These are phyloP conservation scores for Candida sp. DNA, from an alignment of 1,139 yeast species.

Conservation along the genomic window DNA sequence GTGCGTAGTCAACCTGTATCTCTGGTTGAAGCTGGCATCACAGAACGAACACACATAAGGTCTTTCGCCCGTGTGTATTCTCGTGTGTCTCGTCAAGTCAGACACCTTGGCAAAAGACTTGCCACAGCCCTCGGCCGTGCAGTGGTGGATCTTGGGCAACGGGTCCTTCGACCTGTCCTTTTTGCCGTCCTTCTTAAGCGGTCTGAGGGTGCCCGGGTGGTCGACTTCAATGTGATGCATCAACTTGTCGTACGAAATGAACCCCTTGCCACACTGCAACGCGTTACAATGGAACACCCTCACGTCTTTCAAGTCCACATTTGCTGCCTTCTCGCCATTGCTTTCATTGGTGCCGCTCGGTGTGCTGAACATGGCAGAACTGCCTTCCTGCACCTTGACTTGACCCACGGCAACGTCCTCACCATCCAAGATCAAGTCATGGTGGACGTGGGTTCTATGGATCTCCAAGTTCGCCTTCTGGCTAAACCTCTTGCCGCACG, in stretches of 20 bases:
- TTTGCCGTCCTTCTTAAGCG: conserved; percentile 2
- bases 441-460: conserved; percentile 19
- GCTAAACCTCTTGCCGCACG: conserved; percentile 25
- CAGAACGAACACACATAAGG: conserved; percentile 27
- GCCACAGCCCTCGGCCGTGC: conserved; percentile 20
- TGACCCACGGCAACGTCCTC: conserved; percentile 2
- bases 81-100: conserved; percentile 26
- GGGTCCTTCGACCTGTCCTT: conserved; percentile 8
- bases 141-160: conserved; percentile 21
- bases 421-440: conserved; percentile 16
- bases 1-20: conserved; percentile 31
- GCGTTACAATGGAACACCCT: conserved; percentile 19
- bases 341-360: background rate
- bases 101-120: conserved; percentile 24
- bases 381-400: background rate
- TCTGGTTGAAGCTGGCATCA: conserved; percentile 26
- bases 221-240: conserved; percentile 13
- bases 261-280: conserved; percentile 17
- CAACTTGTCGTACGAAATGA: conserved; percentile 16
- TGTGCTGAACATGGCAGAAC: background rate
- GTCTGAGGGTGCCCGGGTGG: conserved; percentile 7
- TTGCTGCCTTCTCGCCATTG: background rate
- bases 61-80: conserved; percentile 31
- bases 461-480: conserved; percentile 22
- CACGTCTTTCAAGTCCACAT: conserved; percentile 14